Percentiles rank a stretch among this genome's conserved stretches.
These are phyloP conservation scores for Inonotus obliquus DNA, from an alignment of 1,284 basidiomycete genomes.

Conservation along the genomic window DNA sequence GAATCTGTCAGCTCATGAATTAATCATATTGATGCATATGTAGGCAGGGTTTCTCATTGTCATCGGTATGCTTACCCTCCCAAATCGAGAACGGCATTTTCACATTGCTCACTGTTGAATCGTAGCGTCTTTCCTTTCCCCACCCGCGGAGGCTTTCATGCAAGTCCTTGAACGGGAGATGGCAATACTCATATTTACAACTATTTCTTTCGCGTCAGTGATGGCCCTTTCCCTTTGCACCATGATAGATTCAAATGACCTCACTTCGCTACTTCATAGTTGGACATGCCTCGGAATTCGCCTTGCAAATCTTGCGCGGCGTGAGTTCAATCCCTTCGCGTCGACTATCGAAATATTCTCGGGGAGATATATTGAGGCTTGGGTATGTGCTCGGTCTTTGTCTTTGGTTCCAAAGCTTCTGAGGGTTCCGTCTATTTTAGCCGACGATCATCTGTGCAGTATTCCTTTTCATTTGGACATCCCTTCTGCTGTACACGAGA, in stretches of 20 bases:
- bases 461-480: slow-evolving; percentile 63
- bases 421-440: slow-evolving; percentile 26
- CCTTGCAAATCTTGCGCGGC: slow-evolving; percentile 57
- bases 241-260: slow-evolving; percentile 16
- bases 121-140: slow-evolving; percentile 60
- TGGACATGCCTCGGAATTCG: slow-evolving; percentile 67
- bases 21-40: slow-evolving; percentile 11
- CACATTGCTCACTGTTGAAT: slow-evolving; percentile 23
- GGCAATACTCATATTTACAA: slow-evolving; percentile 24
- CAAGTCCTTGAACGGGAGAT: slow-evolving; percentile 66
- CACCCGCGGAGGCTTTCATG: slow-evolving; percentile 64
- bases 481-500: slow-evolving; percentile 60
- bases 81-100: slow-evolving; percentile 22
- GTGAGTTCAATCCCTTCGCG: slow-evolving; percentile 37
- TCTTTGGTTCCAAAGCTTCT: slow-evolving; percentile 10
- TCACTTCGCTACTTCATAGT: slow-evolving; percentile 32
- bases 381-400: slow-evolving; percentile 35
- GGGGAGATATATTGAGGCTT: slow-evolving; percentile 59
- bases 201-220: slow-evolving; percentile 61
- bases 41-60: slow-evolving; percentile 28
- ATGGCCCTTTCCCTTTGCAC: not conserved
- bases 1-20: not conserved
- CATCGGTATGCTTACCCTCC: slow-evolving; percentile 23
- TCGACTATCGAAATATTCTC: slow-evolving; percentile 34
- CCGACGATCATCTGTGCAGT: slow-evolving; percentile 58